Evolutionary conservation across 2,329 filamentous ascomycete species (phyloP).

Genomic region (Penicillium olsonii): DNA sequence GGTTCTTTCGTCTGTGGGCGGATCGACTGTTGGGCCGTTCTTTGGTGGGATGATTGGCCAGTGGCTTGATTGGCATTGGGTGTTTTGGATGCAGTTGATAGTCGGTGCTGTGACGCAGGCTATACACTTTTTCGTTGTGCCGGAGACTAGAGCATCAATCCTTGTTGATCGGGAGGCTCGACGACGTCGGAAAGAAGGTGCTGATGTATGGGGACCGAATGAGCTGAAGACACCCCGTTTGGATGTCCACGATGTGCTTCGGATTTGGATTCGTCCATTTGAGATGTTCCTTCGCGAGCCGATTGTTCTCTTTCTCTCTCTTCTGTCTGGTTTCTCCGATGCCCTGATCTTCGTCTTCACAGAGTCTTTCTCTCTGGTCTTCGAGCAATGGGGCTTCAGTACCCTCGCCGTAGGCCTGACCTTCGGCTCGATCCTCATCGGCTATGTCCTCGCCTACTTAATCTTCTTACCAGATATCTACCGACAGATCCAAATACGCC

Average conservation of each 20-base stretch:
- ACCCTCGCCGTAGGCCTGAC: slow-evolving; percentile 58
- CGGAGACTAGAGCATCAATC: slow-evolving; percentile 59
- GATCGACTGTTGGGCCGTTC: slow-evolving; percentile 63
- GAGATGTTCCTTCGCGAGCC: slow-evolving; percentile 74
- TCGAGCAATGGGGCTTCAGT: slow-evolving; percentile 65
- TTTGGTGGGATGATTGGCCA: slow-evolving; percentile 58
- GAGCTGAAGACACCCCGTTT: slow-evolving; percentile 54
- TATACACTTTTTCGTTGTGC: slow-evolving; percentile 59
- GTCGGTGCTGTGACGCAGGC: slow-evolving; percentile 56
- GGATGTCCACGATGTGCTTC: slow-evolving; percentile 37
- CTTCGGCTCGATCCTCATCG: slow-evolving; percentile 67
- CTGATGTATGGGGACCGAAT: slow-evolving; percentile 68
- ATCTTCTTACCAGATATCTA: slow-evolving; percentile 59
- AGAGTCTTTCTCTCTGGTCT: slow-evolving; percentile 69
- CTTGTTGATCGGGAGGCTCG: slow-evolving; percentile 62
- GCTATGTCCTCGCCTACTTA: slow-evolving; percentile 64
- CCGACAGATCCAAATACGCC: slow-evolving; percentile 41
- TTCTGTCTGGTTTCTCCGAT: slow-evolving; percentile 72
- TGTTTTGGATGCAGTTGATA: slow-evolving; percentile 64
- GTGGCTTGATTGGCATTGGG: slow-evolving; percentile 60
- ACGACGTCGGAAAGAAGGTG: slow-evolving; percentile 52
- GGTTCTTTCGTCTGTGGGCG: slow-evolving; percentile 76
- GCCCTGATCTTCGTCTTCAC: slow-evolving; percentile 78
- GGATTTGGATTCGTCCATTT: slow-evolving; percentile 66
- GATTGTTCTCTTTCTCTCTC: slow-evolving; percentile 69